Conservation (phyloP, 371 early-diverging fungal genomes). For the Mucor lusitanicus region DNA sequence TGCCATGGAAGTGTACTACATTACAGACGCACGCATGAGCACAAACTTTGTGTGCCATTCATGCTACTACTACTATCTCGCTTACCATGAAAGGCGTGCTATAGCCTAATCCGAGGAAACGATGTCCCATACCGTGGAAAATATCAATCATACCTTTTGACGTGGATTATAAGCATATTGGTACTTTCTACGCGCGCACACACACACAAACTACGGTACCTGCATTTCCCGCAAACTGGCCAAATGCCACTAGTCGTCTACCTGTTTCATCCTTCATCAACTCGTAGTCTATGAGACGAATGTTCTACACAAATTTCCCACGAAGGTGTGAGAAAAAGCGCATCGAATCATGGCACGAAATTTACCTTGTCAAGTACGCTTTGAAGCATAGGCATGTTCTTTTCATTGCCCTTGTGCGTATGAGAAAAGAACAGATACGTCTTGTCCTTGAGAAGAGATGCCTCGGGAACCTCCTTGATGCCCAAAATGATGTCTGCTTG, state of each 20-base stretch:
- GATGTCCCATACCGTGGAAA: slow-evolving; percentile 90
- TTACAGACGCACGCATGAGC: background rate
- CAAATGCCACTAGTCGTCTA: slow-evolving; percentile 89
- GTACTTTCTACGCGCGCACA: background rate
- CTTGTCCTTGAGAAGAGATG: slow-evolving; percentile 80
- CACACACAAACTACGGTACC: slow-evolving; percentile 41
- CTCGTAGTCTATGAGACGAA: slow-evolving; percentile 95
- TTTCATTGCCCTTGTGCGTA: slow-evolving; percentile 93
- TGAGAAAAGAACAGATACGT: slow-evolving; percentile 96
- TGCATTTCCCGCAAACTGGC: slow-evolving; percentile 95
- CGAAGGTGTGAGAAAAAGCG: slow-evolving; percentile 21
- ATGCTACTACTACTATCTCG: no score
- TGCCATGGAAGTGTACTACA: slow-evolving; percentile 79
- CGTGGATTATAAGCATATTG: no score
- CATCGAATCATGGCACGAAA: background rate
- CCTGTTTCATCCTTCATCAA: slow-evolving; percentile 80
- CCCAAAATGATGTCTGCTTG: slow-evolving; percentile 92
- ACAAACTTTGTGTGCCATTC: background rate
- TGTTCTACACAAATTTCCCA: slow-evolving; percentile 58
- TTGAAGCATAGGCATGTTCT: slow-evolving; percentile 93
- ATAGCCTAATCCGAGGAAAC: slow-evolving; percentile 88
- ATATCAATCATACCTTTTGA: slow-evolving; percentile 82
- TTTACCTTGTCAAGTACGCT: slow-evolving; percentile 83
- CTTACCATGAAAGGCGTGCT: slow-evolving; percentile 91
- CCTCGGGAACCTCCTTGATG: slow-evolving; percentile 95